Conservation (phyloP, 2,329 filamentous ascomycete genomes). For the Claviceps sp. region DNA sequence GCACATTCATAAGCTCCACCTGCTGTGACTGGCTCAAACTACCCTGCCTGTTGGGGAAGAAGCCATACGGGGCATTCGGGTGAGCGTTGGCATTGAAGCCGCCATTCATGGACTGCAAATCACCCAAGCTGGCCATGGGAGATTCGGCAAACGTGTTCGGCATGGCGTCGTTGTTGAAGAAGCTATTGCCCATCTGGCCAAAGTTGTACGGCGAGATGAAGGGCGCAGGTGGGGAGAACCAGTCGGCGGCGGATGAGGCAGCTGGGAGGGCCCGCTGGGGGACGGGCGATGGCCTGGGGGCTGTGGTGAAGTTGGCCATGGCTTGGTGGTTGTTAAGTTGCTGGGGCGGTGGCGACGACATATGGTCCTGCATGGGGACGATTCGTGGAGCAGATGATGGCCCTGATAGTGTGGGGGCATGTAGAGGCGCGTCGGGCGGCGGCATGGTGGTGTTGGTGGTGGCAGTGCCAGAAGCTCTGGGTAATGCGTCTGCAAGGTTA, state of each 20-base stretch:
- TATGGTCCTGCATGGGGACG: constrained; percentile 14
- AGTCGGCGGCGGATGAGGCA: constrained; percentile 30
- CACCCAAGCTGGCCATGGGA: constrained; percentile 14
- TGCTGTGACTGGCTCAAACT: constrained; percentile 71
- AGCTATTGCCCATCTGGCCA: constrained; percentile 24
- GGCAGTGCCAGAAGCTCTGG: constrained; percentile 4
- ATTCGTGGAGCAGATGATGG: constrained; percentile 14
- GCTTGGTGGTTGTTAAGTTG: constrained; percentile 4
- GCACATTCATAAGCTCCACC: constrained; percentile 65
- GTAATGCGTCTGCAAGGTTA: constrained; percentile 31
- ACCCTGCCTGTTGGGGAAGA: constrained; percentile 42
- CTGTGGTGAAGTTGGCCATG: constrained; percentile 13
- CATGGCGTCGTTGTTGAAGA: constrained; percentile 27
- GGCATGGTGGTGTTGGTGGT: constrained; percentile 20
- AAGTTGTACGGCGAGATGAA: constrained; percentile 42
- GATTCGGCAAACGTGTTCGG: constrained; percentile 17
- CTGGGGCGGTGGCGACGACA: constrained; percentile 18
- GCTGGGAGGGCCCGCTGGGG: constrained; percentile 31
- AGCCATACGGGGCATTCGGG: constrained; percentile 13
- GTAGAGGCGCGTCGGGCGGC: constrained; percentile 21
- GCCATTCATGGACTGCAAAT: constrained; percentile 17
- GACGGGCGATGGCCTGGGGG: constrained; percentile 22
- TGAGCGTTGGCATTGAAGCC: constrained; percentile 11
- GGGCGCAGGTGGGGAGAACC: constrained; percentile 39
- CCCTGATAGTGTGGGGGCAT: constrained; percentile 14